Conservation (phyloP, 2,329 filamentous ascomycete genomes). For the Didymella pomorum region DNA sequence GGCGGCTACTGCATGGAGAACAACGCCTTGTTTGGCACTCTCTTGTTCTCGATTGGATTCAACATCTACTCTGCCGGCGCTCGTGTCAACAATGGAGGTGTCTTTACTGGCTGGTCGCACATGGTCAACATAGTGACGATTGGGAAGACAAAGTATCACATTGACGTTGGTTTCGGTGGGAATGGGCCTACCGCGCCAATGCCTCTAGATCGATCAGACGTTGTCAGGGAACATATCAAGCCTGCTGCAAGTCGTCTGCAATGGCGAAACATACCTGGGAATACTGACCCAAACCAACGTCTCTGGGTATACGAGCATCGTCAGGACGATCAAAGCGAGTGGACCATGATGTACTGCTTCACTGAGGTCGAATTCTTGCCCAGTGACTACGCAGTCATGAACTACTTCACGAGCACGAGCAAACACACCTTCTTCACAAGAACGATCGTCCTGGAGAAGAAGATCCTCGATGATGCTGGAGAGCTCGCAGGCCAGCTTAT, state of each 20-base stretch:
- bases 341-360: slow-evolving; percentile 71
- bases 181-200: slow-evolving; percentile 51
- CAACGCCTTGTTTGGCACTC: slow-evolving; percentile 61
- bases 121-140: slow-evolving; percentile 57
- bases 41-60: slow-evolving; percentile 63
- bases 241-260: slow-evolving; percentile 46
- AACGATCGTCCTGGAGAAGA: slow-evolving; percentile 57
- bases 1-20: slow-evolving; percentile 71
- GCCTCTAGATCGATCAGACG: slow-evolving; percentile 44
- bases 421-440: slow-evolving; percentile 45
- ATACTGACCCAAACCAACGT: slow-evolving; percentile 48
- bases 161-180: slow-evolving; percentile 56
- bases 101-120: slow-evolving; percentile 51
- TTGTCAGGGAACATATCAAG: slow-evolving; percentile 37
- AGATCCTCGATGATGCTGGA: slow-evolving; percentile 53
- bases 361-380: slow-evolving; percentile 53
- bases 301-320: slow-evolving; percentile 56
- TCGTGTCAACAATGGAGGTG: slow-evolving; percentile 46
- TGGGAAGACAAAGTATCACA: slow-evolving; percentile 42
- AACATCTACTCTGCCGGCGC: slow-evolving; percentile 52
- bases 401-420: slow-evolving; percentile 47
- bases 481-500: slow-evolving; percentile 51
- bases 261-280: slow-evolving; percentile 45
- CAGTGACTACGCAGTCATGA: slow-evolving; percentile 45
- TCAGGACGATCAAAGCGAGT: slow-evolving; percentile 55